Evolutionary conservation across 306 rosid genomes (phyloP), one percentile per base, ranked within the genome.

Genomic region (Psophocarpus tetragonolobus): DNA sequence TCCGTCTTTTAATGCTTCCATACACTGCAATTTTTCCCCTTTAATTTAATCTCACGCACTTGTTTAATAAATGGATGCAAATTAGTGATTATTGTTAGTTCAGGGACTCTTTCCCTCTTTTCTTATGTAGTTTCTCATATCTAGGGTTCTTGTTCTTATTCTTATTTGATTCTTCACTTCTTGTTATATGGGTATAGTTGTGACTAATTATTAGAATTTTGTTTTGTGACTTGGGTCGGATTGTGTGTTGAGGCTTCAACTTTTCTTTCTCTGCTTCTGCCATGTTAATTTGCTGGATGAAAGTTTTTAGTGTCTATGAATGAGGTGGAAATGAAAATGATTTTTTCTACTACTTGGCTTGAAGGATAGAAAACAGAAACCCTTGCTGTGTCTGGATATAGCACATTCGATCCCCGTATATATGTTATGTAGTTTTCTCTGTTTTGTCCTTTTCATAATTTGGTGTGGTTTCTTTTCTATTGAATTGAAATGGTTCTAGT

Each of bases 281-380:
- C 9, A 38, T 4, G 4, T 79, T 35, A 61, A 35, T 79, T 32
- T 38, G 32, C 7, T n/a, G 38, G 18, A 13, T 39, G 11, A 7
- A 51, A 15, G 9, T 15, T 68, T 33, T 15, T n/a, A n/a, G 13
- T 29, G 8, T 4, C 14, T 39, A 14, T 15, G 44, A 60, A 70
- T 79, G 53, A 30, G 45, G 7, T 26, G 29, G 57, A 71, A 71
- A 47, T 41, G 50, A 36, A 62, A 71, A 60, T 60, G 21, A n/a
- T 32, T 45, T 69, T n/a, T 27, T 35, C 5, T 29, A 4, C 21
- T 69, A 32, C 45, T 42, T 57, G 12, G 45, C 44, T 57, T 57
- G 69, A 41, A 54, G 60, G 68, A 53, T 77, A 29, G 5, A 15
- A 32, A 23, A 53, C 41, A 26, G 41, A n/a, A 33, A 36, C 50